Evolutionary conservation across 805 yeast species (phyloP).

Genomic region (Lipomyces starkeyi): DNA sequence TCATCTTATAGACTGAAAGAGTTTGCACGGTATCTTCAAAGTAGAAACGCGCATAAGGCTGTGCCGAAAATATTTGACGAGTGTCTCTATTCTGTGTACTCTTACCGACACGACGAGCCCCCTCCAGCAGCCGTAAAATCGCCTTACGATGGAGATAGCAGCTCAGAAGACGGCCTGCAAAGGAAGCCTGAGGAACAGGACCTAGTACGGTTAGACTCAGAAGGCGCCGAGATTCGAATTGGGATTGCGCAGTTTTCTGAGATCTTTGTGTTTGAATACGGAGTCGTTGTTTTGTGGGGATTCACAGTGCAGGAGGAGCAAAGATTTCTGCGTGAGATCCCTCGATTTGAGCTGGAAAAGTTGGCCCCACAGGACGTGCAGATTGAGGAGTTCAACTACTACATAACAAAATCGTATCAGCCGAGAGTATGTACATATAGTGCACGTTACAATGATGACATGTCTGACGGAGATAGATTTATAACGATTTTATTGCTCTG

Average conservation of each 20-base stretch:
- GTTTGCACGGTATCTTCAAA: slow-evolving; percentile 81
- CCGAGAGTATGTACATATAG: slow-evolving; percentile 58
- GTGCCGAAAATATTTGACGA: slow-evolving; percentile 92
- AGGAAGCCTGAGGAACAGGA: slow-evolving; percentile 34
- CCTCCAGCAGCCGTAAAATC: slow-evolving; percentile 2
- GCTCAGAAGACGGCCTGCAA: slow-evolving; percentile 3
- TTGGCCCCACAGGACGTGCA: slow-evolving; percentile 91
- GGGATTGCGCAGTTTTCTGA: slow-evolving; percentile 74
- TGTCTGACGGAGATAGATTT: slow-evolving; percentile 52
- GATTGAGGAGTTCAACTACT: slow-evolving; percentile 92
- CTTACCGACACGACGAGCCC: slow-evolving; percentile 42
- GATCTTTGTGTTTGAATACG: slow-evolving; percentile 90
- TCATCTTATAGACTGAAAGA: slow-evolving; percentile 91
- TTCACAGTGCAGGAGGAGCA: slow-evolving; percentile 82
- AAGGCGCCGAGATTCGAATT: slow-evolving; percentile 93
- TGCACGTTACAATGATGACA: slow-evolving; percentile 46
- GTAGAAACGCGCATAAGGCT: slow-evolving; percentile 61
- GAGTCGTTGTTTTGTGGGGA: slow-evolving; percentile 98
- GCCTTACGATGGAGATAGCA: slow-evolving; percentile 10
- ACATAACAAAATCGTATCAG: slow-evolving; percentile 90
- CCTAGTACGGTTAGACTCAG: slow-evolving; percentile 78
- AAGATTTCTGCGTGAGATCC: slow-evolving; percentile 80
- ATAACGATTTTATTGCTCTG: slow-evolving; percentile 92
- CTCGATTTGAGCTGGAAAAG: slow-evolving; percentile 89
- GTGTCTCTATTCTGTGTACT: slow-evolving; percentile 90